These are phyloP conservation scores for Dryas drummondii DNA, from an alignment of 306 rosid species.

Conservation along the genomic window DNA sequence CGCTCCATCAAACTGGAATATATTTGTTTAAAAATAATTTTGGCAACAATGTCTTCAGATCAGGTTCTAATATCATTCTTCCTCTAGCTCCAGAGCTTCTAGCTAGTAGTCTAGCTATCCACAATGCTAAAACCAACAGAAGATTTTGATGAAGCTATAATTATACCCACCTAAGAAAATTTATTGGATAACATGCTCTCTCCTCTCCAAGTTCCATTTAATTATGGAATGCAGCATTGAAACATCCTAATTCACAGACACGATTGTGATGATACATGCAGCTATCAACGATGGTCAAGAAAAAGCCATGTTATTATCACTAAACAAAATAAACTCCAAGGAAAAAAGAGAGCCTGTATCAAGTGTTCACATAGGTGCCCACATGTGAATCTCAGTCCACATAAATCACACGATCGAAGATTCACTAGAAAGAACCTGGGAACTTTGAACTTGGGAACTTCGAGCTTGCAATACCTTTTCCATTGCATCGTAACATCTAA, in stretches of 20 bases:
- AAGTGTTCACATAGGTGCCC: not conserved
- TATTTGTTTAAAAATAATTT: not conserved
- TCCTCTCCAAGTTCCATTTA: not conserved
- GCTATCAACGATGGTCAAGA: not conserved
- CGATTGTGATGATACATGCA: not conserved
- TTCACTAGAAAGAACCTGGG: not conserved
- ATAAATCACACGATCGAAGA: constrained; percentile 7
- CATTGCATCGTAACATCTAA: constrained; percentile 35
- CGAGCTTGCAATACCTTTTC: constrained; percentile 20
- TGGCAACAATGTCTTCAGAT: not conserved
- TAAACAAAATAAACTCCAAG: not conserved
- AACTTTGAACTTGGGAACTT: not conserved
- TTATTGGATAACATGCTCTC: not conserved
- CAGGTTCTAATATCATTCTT: not conserved
- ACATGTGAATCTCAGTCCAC: constrained; percentile 5
- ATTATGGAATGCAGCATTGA: not conserved
- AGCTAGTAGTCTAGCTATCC: not conserved
- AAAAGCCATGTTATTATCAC: not conserved
- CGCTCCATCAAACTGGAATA: not conserved
- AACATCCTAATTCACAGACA: not conserved
- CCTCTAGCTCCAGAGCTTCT: not conserved
- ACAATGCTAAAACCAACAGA: not conserved
- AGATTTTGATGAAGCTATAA: not conserved
- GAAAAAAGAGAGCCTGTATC: not conserved
- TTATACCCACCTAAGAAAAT: not conserved